These are phyloP conservation scores for Euphorbia pulcherrima DNA, from an alignment of 345 rosid species.

Conservation along the genomic window DNA sequence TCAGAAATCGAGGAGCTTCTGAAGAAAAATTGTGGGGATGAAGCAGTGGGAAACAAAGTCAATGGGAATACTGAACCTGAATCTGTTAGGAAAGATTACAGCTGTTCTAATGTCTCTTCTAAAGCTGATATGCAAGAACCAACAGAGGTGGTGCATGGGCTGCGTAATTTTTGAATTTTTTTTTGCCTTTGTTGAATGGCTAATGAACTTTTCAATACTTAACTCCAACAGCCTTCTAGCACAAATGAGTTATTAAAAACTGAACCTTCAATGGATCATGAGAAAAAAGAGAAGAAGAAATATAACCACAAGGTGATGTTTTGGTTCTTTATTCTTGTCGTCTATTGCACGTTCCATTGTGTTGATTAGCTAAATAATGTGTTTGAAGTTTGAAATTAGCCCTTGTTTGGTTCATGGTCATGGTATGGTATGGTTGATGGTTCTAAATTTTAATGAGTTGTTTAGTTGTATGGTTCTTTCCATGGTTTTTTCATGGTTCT, in stretches of 20 bases:
- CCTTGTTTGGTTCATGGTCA: too few relatives aligned
- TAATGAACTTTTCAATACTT: constrained; percentile 13
- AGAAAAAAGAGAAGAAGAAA: constrained; percentile 33
- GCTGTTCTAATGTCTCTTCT: constrained; percentile 10
- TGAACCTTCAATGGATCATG: constrained; percentile 18
- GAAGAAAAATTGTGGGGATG: constrained; percentile 25
- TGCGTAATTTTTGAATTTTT: neutral
- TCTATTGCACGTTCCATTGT: neutral
- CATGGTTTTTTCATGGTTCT: too few relatives aligned
- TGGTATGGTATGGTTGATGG: too few relatives aligned
- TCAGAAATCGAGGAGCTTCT: constrained; percentile 57
- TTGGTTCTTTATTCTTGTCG: neutral
- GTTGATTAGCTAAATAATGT: neutral
- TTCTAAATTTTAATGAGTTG: too few relatives aligned
- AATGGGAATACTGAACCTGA: constrained; percentile 32
- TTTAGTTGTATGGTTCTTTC: too few relatives aligned
- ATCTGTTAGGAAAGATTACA: constrained; percentile 21
- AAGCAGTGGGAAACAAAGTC: constrained; percentile 17
- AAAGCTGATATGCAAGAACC: constrained; percentile 24
- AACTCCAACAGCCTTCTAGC: constrained; percentile 23
- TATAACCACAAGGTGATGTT: constrained; percentile 46
- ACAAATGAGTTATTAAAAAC: constrained; percentile 22
- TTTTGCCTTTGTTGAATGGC: constrained; percentile 3
- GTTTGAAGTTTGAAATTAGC: neutral
- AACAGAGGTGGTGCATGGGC: constrained; percentile 25